Conservation (phyloP, 257 asterid genomes). For the Cordia subcordata region DNA sequence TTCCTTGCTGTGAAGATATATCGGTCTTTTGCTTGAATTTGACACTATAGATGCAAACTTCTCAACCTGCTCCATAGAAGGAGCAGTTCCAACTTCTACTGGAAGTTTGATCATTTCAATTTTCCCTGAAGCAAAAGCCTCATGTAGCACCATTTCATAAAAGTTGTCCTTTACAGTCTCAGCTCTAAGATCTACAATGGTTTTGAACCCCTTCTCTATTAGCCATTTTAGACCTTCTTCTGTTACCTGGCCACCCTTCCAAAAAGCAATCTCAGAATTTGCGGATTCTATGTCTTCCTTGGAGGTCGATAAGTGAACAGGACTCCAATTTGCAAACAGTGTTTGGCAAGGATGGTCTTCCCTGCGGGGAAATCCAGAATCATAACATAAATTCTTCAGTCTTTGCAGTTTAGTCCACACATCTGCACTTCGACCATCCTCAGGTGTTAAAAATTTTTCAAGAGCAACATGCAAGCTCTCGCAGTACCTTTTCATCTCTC, state of each 20-base stretch:
- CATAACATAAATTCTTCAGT: slow-evolving; percentile 76
- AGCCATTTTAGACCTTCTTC: slow-evolving; percentile 90
- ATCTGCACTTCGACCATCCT: slow-evolving; percentile 58
- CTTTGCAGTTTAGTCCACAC: slow-evolving; percentile 90
- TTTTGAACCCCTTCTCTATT: slow-evolving; percentile 69
- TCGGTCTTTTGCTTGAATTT: slow-evolving; percentile 53
- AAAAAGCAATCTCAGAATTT: slow-evolving; percentile 54
- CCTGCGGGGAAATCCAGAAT: slow-evolving; percentile 79
- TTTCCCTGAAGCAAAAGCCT: slow-evolving; percentile 48
- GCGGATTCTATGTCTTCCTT: slow-evolving; percentile 40
- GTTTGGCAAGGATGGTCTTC: slow-evolving; percentile 69
- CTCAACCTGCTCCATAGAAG: slow-evolving; percentile 74
- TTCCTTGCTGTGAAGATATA: slow-evolving; percentile 88
- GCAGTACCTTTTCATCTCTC: slow-evolving; percentile 95
- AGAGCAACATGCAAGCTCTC: slow-evolving; percentile 93
- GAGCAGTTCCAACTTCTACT: slow-evolving; percentile 75
- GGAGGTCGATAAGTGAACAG: slow-evolving; percentile 49
- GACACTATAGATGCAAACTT: slow-evolving; percentile 66
- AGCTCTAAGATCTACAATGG: slow-evolving; percentile 85
- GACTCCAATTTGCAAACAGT: slow-evolving; percentile 84
- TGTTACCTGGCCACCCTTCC: slow-evolving; percentile 95
- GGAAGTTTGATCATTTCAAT: slow-evolving; percentile 73
- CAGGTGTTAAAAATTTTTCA: slow-evolving; percentile 71
- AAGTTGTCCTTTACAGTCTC: slow-evolving; percentile 82
- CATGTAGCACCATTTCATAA: slow-evolving; percentile 48